These are phyloP conservation scores for Penicillium lividum DNA, from an alignment of 495 filamentous ascomycete species.

Conservation along the genomic window DNA sequence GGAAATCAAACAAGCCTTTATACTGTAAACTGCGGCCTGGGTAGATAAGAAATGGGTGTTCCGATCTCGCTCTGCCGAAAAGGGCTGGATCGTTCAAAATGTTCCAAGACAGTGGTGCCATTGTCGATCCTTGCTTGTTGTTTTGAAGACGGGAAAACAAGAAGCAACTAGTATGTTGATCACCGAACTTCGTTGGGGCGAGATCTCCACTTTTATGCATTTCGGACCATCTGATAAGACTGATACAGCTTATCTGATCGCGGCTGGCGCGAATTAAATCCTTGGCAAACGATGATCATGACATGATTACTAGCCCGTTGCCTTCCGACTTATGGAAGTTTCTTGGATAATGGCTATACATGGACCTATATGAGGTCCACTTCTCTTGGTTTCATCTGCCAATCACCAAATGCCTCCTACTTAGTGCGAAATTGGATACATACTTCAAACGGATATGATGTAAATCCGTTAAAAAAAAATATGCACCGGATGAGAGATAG, in stretches of 20 bases:
- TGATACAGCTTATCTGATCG: background rate
- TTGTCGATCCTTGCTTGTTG: background rate
- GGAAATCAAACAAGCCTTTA: background rate
- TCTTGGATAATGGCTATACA: no score
- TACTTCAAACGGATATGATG: no score
- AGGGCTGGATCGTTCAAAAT: no score
- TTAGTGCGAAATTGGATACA: no score
- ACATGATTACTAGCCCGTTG: background rate
- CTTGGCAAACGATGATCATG: background rate
- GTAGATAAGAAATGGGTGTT: background rate
- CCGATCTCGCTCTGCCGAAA: background rate
- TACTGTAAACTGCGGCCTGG: background rate
- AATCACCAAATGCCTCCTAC: no score
- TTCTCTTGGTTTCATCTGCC: no score
- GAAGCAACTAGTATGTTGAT: background rate
- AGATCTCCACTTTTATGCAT: background rate
- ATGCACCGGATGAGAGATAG: no score
- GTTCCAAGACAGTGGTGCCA: background rate
- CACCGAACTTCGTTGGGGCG: background rate
- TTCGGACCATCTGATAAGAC: background rate
- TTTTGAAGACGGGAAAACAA: background rate
- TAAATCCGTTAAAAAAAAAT: no score
- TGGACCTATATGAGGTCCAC: no score
- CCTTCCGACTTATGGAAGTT: background rate
- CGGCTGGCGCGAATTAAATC: background rate